Evolutionary conservation across 768 basidiomycete species (phyloP).

Genomic region (Leccinum obscurum): DNA sequence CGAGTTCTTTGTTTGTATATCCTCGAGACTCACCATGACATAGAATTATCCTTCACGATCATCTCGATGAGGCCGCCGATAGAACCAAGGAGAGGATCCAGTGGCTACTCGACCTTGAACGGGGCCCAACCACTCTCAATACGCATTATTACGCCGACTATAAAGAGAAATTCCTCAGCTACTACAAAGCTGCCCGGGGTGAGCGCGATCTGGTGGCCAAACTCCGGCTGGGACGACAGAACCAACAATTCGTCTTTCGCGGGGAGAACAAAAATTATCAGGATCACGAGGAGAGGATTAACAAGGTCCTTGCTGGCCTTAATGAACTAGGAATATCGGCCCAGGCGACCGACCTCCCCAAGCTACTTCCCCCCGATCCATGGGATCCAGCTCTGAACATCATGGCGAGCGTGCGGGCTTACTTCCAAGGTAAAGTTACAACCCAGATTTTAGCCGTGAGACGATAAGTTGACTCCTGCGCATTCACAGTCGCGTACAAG

Average conservation of each 20-base stretch:
- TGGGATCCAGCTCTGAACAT: conserved; percentile 59
- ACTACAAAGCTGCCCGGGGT: conserved; percentile 43
- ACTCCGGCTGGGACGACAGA: not conserved
- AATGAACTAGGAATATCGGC: conserved; percentile 30
- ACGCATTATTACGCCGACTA: conserved; percentile 51
- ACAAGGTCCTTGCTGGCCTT: conserved; percentile 26
- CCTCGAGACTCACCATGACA: not conserved
- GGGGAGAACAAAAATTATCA: no score
- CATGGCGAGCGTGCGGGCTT: conserved; percentile 72
- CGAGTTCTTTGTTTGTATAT: not conserved
- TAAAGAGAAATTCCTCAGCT: conserved; percentile 46
- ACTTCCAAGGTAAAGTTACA: conserved; percentile 65
- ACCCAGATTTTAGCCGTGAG: not conserved
- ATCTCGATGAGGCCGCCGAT: conserved; percentile 45
- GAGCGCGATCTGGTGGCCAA: conserved; percentile 7
- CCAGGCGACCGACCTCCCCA: conserved; percentile 45
- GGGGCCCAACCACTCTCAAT: conserved; percentile 52
- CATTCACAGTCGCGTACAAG: conserved; percentile 44
- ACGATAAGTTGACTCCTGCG: not conserved
- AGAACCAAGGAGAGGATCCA: conserved; percentile 41
- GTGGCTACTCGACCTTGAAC: conserved; percentile 53
- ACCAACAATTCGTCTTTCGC: not conserved
- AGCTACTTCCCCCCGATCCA: conserved; percentile 49
- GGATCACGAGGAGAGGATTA: conserved; percentile 18
- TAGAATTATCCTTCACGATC: conserved; percentile 52